Percentiles rank a stretch among this genome's conserved stretches.
Conservation (phyloP, 2,329 filamentous ascomycete genomes). For the Arthrobotrys megalospora region DNA sequence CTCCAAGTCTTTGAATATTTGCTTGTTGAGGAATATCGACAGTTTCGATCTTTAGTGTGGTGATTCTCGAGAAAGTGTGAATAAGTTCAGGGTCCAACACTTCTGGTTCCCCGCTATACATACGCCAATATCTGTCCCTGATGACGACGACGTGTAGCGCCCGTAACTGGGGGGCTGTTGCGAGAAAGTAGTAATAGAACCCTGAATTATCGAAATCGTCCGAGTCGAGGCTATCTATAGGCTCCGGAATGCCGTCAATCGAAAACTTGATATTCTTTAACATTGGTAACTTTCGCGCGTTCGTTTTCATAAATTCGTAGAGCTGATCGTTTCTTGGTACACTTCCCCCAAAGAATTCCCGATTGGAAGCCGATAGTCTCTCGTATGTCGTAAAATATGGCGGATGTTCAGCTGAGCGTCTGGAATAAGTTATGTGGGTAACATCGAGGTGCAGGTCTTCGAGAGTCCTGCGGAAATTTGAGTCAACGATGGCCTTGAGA, state of each 20-base stretch:
- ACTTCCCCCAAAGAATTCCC: not conserved
- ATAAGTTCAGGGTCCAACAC: not conserved
- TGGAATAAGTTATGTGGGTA: too few species aligned
- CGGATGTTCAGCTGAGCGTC: not conserved
- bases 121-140: too few species aligned
- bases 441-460: not conserved
- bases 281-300: not conserved
- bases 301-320: not conserved
- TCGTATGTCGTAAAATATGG: not conserved
- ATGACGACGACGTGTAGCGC: not conserved
- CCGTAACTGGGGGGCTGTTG: not conserved
- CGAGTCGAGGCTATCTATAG: not conserved
- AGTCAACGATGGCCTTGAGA: not conserved
- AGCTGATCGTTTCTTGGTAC: not conserved
- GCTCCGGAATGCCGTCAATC: not conserved
- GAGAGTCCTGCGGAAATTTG: not conserved
- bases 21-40: rapidly evolving
- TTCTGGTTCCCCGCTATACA: too few species aligned
- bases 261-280: not conserved
- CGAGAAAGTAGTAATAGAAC: not conserved
- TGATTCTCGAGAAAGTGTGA: not conserved
- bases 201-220: not conserved
- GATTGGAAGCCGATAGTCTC: not conserved
- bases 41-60: not conserved
- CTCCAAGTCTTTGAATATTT: not conserved